Evolutionary conservation across 179 eudicot species (phyloP).

Genomic region (Carnegiea gigantea): DNA sequence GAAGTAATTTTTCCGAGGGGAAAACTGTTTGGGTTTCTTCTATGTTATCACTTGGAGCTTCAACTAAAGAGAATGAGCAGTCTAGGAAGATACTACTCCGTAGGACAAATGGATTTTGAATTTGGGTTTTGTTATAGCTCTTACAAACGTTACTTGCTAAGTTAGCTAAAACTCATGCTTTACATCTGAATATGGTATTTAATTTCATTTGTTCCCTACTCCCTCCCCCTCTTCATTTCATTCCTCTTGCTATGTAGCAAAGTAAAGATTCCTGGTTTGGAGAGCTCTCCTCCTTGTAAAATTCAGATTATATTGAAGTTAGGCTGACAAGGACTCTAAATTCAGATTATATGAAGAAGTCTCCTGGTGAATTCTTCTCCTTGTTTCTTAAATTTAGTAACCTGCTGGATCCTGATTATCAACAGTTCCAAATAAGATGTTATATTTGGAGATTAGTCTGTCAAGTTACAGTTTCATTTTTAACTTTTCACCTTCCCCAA

Average conservation of each 20-base stretch:
- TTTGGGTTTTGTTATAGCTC: neutral
- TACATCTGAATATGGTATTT: too few relatives aligned
- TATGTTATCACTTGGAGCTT: neutral
- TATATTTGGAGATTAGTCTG: neutral
- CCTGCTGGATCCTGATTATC: neutral
- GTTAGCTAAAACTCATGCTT: too few relatives aligned
- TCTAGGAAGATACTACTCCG: neutral
- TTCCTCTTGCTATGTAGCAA: neutral
- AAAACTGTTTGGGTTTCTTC: conserved; percentile 10
- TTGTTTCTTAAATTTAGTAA: neutral
- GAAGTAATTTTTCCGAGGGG: conserved; percentile 9
- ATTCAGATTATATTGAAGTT: too few relatives aligned
- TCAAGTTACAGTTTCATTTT: neutral
- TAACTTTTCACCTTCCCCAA: neutral
- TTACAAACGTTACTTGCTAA: too few relatives aligned
- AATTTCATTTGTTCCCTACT: too few relatives aligned
- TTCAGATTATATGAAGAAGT: too few relatives aligned
- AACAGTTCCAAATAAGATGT: neutral
- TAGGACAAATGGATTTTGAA: neutral
- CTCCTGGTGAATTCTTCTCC: neutral
- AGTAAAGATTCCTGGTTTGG: neutral
- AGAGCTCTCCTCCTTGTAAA: neutral
- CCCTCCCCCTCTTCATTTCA: neutral
- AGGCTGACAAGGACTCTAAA: neutral
- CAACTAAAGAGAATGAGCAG: neutral